Evolutionary conservation across 2,329 filamentous ascomycete genomes (phyloP).

Genomic region (Camillea tinctor): DNA sequence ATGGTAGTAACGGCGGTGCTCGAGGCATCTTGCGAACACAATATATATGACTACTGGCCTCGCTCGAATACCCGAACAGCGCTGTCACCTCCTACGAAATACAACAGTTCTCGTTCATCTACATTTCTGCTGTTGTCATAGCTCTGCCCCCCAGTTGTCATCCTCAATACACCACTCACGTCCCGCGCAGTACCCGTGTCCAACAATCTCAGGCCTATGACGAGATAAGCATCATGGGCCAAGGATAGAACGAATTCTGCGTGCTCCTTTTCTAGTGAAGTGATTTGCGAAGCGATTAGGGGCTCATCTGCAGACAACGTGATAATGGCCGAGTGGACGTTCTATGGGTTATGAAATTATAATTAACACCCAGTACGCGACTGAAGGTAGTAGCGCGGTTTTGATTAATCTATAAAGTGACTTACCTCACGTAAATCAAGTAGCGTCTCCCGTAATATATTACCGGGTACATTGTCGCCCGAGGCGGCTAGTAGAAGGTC

Average conservation of each 20-base stretch:
- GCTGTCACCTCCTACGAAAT: constrained; percentile 77
- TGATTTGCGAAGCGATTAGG: constrained; percentile 59
- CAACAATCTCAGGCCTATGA: constrained; percentile 71
- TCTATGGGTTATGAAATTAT: constrained; percentile 37
- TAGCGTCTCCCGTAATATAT: constrained; percentile 54
- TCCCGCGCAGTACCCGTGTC: constrained; percentile 89
- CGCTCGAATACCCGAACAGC: constrained; percentile 81
- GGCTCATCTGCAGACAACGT: constrained; percentile 72
- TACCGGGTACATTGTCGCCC: constrained; percentile 42
- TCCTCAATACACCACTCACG: constrained; percentile 81
- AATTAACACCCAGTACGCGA: constrained; percentile 20
- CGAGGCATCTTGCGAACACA: constrained; percentile 10
- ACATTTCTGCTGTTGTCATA: constrained; percentile 27
- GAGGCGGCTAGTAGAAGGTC: constrained; percentile 64
- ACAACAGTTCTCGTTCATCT: constrained; percentile 72
- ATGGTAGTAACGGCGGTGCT: background rate
- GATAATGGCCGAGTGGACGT: constrained; percentile 64
- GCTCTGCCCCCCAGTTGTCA: constrained; percentile 58
- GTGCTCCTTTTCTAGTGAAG: constrained; percentile 68
- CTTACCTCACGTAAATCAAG: constrained; percentile 63
- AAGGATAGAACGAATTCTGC: constrained; percentile 68
- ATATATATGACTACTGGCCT: constrained; percentile 52
- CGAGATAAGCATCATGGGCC: constrained; percentile 71
- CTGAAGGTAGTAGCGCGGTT: constrained; percentile 1
- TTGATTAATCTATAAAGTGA: constrained; percentile 14